Base-by-base conservation (phyloP, 139 green algal genomes). In the Microglena sp. region DNA sequence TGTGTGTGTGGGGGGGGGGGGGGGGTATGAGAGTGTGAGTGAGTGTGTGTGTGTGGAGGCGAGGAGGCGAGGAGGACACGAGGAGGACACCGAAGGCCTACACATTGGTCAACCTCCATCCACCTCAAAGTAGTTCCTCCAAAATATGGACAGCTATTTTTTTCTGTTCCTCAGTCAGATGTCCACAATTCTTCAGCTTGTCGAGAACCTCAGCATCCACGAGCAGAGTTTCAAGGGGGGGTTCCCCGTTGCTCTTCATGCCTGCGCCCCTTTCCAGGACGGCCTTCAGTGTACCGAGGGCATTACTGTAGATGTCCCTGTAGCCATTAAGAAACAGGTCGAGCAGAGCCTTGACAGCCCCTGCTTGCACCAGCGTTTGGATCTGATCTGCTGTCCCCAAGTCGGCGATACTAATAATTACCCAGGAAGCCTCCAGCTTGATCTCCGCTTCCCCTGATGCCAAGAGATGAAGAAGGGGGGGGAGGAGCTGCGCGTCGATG, bases 391-490 rank as follows among this genome's bases (percentile, higher is more conserved):
- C 75, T 26, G 77, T 90, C 33, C 93, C 93, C 54, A 93, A 92
- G 22, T 79, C 92, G 34, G 94, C 99, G 6, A 94, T 93, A 70
- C 99, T 99, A 71, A 80, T 93, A 62, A 99, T 96, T 21, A 94
- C 94, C 94, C 94, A 99, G 0, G 94, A 94, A 43, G 90, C 92
- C 74, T 99, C 94, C 79, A 98, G 98, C 75, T 97, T 97, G 77
- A 99, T 97, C 81, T 99, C 94, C 75, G 98, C 98, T 80, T 99
- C 94, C 0, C 91, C 89, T 24, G 71, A 89, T 29, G 66, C 69
- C 33, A 99, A 86, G 59, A 98, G 73, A 45, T 89, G 62, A 45
- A 97, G 78, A 2, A 99, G 83, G 5, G 94, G 91, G 4, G 85
- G 82, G 32, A 98, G 82, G 46, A 98, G 92, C 56, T 83, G 80